A percentile compares a stretch with the other conserved stretches of the same genome.
phyloP scores from a whole-genome alignment of 176 grass and related monocot species.

The barley (Hordeum vulgare) region MorexV3_pseudomolecules_assembly NC_058523.1:358464091-358464590 shows the following conservation, averaged over 20 bases:
- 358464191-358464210: not conserved
- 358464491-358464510: slow-evolving; percentile 52
- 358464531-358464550: slow-evolving; percentile 72
- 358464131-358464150: not conserved
- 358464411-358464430: slow-evolving; percentile 74
- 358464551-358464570: slow-evolving; percentile 75
- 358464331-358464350: not conserved
- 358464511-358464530: slow-evolving; percentile 67
- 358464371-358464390: slow-evolving; percentile 63
- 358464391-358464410: slow-evolving; percentile 75
- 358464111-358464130: not conserved
- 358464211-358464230: not conserved
- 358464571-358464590: slow-evolving; percentile 23
- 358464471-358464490: slow-evolving; percentile 74
- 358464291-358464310: not conserved
- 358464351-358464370: slow-evolving; percentile 17
- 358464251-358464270: not conserved
- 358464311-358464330: not conserved
- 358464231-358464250: not conserved
- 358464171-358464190: not conserved
- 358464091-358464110: not conserved
- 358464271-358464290: not conserved
- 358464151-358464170: not conserved
- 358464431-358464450: slow-evolving; percentile 88
- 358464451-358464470: slow-evolving; percentile 67